Evolutionary conservation across 352 stramenopile genomes (phyloP), one percentile per base, ranked within the genome.

Genomic region (Globisporangium iwayamae): DNA sequence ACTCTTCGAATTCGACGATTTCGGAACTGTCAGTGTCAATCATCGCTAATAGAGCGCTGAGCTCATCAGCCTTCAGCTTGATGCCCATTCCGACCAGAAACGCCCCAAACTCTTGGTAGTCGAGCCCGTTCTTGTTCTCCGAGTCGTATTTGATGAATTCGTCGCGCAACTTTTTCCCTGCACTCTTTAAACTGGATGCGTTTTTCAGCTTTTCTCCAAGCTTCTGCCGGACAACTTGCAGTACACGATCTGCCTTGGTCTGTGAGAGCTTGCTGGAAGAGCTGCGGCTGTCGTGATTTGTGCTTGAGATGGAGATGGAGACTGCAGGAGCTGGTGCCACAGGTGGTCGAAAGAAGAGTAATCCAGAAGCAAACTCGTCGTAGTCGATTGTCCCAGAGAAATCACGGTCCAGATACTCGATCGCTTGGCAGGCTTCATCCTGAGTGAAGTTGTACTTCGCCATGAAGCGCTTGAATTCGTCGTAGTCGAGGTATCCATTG

Each of bases 381-480:
- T 91, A 91, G 66, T 90, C 82, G 48, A 91, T 82, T 13, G 80
- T 87, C 1, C 82, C 78, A 30, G 80, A 91, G 22, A 54, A 62
- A 58, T 91, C 82, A 22, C 66, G 57, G 18, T 91, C 82, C 20
- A 91, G 56, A 28, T 78, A 89, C 18, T 76, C 70, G 9, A 89
- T 75, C n/a, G 81, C 62, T 4, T 63, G 59, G 1, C 62, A 61
- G 0, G 76, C 75, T 56, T 91, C 80, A 2, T 87, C 75, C 1
- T 60, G 39, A 3, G 70, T 70, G 56, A 89, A 89, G 11, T 72
- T 68, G 70, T 91, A 85, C 39, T 79, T 76, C 10, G 65, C 62
- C 82, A 91, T 89, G 57, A 91, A 89, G n/a, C 60, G 67, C 34
- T 75, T 75, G 62, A 91, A 91, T 63, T 91, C 82, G 47, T 72